Evolutionary conservation across 176 grass and related monocot species (phyloP), one percentile per base, ranked within the genome.

Genomic region (Oryza glumipatula): DNA sequence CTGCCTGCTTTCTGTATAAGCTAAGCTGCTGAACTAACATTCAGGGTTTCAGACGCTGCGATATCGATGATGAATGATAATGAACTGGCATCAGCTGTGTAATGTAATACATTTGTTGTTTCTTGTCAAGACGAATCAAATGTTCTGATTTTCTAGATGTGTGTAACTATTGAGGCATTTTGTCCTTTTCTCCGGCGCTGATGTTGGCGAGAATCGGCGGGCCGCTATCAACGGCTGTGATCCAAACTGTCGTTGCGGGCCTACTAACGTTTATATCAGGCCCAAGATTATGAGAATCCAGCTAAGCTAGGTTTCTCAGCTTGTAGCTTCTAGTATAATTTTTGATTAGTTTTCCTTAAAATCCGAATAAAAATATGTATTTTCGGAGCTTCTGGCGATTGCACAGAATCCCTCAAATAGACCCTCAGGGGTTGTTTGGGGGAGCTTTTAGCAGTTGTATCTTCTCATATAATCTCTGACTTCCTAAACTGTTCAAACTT

Each of bases 11-110:
- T 54, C 22, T 73, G 61, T 82, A 30, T 83, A 67, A 45, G 46
- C 58, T 83, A 67, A 45, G 46, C 58, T 78, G 17, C 67, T 74
- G 72, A 87, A 82, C 41, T 12, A 41, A 16, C 78, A 54, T 72
- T 23, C 47, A 11, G 83, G 38, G 43, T 72, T 23, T 23, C 47
- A 11, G 83, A 39, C 64, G 48, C 65, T 16, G 10, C 0, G 0
- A 17, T 46, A 51, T 14, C 19, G 9, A 28, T n/a, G 41, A 76
- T 65, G 47, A 0, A 24, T 63, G 52, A 10, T 61, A 3, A 21
- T 38, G 33, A 6, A 65, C 36, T 15, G 15, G 12, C 68, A 64
- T 35, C 33, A 44, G 2, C 6, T 24, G 5, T 23, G 21, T 15
- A 52, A 52, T 52, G 39, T 11, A 7, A 11, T 13, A 3, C 61